phyloP scores from a whole-genome alignment of 352 stramenopile genomes.

The Hyaloperonospora brassicae region DNA sequence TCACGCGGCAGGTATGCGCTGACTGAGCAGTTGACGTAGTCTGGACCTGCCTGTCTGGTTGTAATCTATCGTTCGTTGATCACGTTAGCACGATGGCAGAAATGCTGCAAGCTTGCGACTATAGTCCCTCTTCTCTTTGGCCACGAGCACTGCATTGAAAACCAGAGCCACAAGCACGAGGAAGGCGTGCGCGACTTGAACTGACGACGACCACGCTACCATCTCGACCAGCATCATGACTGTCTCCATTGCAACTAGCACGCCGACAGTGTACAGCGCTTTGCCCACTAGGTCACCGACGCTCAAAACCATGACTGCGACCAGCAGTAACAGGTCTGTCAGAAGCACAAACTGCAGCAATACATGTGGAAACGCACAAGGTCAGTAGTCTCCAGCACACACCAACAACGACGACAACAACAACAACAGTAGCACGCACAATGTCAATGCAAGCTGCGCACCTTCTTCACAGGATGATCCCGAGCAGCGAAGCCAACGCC shows the following conservation, averaged over 20 bases:
- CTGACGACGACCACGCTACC: conserved; percentile 23
- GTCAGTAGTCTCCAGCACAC: neutral
- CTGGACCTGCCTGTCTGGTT: neutral
- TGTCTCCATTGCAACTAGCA: conserved; percentile 36
- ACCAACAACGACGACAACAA: no score
- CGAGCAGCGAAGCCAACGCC: conserved; percentile 1
- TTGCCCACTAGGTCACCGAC: conserved; percentile 27
- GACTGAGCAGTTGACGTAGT: neutral
- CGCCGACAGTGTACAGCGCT: conserved; percentile 29
- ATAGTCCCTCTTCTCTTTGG: conserved; percentile 27
- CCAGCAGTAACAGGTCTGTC: conserved; percentile 34
- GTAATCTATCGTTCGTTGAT: conserved; percentile 1
- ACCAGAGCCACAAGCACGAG: conserved; percentile 28
- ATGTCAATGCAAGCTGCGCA: conserved; percentile 3
- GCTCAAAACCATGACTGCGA: conserved; percentile 37
- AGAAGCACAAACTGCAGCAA: conserved; percentile 39
- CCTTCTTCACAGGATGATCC: conserved; percentile 25
- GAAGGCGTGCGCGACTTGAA: conserved; percentile 31
- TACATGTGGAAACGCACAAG: neutral
- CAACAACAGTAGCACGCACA: no score
- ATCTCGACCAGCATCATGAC: conserved; percentile 32
- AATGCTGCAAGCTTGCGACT: conserved; percentile 30
- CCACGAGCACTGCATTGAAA: conserved; percentile 20
- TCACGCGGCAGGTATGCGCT: no score
- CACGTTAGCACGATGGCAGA: conserved; percentile 25